Conservation (phyloP, 163 green algal species). For the Coccomyxa subellipsoidea region DNA sequence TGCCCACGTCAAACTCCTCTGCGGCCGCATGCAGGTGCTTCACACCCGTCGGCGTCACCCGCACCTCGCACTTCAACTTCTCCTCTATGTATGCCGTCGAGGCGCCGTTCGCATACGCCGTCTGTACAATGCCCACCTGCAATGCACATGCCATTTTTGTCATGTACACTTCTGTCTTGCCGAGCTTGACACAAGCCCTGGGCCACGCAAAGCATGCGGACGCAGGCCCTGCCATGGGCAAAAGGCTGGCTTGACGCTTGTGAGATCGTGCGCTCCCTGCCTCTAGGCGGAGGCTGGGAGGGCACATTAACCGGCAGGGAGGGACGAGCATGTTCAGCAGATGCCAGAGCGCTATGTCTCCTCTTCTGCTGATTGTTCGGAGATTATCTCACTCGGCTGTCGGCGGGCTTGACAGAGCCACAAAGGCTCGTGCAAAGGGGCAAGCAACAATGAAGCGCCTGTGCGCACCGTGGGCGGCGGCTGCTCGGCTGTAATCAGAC, state of each 20-base stretch:
- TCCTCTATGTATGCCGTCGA: slow-evolving; percentile 71
- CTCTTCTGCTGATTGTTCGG: too few species aligned
- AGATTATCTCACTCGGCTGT: too few species aligned
- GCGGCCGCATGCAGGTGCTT: slow-evolving; percentile 90
- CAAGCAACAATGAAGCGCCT: background rate
- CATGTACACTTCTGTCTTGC: background rate
- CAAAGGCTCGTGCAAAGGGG: background rate
- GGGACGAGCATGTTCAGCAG: too few species aligned
- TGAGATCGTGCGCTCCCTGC: too few species aligned
- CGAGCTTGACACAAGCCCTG: too few species aligned
- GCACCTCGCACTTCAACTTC: slow-evolving; percentile 45
- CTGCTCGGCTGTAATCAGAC: background rate
- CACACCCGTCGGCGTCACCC: slow-evolving; percentile 72
- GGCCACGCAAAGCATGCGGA: too few species aligned
- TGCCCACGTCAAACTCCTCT: slow-evolving; percentile 81
- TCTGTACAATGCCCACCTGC: slow-evolving; percentile 91
- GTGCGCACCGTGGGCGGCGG: background rate
- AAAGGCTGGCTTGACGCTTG: too few species aligned
- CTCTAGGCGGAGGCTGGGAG: too few species aligned
- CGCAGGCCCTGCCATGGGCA: too few species aligned
- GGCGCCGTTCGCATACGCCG: slow-evolving; percentile 95
- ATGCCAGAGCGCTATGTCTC: too few species aligned
- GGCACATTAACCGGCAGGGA: too few species aligned
- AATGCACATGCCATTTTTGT: background rate
- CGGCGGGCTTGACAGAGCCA: background rate